Evolutionary conservation across 495 filamentous ascomycete genomes (phyloP).

Genomic region (Xylaria bambusicola): DNA sequence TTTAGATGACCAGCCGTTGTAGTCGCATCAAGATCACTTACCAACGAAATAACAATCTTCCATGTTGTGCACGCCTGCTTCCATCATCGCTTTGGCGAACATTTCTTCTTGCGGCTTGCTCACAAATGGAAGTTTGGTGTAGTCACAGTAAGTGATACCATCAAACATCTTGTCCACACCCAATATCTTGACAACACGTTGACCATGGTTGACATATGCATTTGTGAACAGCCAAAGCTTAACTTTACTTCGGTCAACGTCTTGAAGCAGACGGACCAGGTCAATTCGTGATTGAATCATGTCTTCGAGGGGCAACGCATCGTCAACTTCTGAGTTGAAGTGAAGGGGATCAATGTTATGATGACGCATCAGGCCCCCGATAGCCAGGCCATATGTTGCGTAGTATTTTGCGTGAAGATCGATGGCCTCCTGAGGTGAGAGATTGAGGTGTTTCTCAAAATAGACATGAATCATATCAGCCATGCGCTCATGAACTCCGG

Average conservation of each 20-base stretch:
- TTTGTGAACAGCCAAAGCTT: slow-evolving; percentile 93
- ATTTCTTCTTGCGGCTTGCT: slow-evolving; percentile 83
- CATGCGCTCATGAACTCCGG: slow-evolving; percentile 62
- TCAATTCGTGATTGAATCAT: slow-evolving; percentile 58
- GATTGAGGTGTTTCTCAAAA: slow-evolving; percentile 66
- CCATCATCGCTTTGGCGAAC: slow-evolving; percentile 72
- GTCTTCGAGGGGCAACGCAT: slow-evolving; percentile 67
- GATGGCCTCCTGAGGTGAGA: slow-evolving; percentile 63
- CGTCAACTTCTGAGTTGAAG: slow-evolving; percentile 79
- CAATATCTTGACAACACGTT: slow-evolving; percentile 76
- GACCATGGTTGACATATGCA: slow-evolving; percentile 83
- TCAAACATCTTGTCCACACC: slow-evolving; percentile 83
- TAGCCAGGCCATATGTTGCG: slow-evolving; percentile 76
- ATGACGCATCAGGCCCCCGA: slow-evolving; percentile 76
- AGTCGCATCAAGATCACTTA: slow-evolving; percentile 39
- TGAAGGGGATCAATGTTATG: slow-evolving; percentile 80
- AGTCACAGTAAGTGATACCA: slow-evolving; percentile 88
- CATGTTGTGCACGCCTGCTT: slow-evolving; percentile 57
- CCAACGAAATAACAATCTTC: slow-evolving; percentile 80
- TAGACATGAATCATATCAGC: slow-evolving; percentile 64
- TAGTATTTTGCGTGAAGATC: slow-evolving; percentile 77
- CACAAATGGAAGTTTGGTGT: slow-evolving; percentile 60
- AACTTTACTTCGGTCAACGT: slow-evolving; percentile 74
- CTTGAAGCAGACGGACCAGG: slow-evolving; percentile 59
- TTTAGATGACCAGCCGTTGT: too few species aligned